These are phyloP conservation scores for Xylariomycetidae sp. DNA, from an alignment of 2,329 filamentous ascomycete genomes.

Conservation along the genomic window DNA sequence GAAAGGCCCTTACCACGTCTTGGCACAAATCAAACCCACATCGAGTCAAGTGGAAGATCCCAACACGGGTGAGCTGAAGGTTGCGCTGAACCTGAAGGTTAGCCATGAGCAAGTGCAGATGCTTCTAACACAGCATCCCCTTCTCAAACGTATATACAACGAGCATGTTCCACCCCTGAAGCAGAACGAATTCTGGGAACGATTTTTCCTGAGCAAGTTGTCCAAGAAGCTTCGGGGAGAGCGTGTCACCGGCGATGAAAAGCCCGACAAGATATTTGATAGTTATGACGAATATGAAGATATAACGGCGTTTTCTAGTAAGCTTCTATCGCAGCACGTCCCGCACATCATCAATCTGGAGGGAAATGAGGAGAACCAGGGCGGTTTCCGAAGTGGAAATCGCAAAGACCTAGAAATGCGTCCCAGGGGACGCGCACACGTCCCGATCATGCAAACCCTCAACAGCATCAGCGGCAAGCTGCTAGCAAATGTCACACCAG, in stretches of 20 bases:
- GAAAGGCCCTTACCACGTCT: conserved; percentile 86
- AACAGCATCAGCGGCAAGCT: conserved; percentile 93
- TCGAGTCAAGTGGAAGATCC: conserved; percentile 45
- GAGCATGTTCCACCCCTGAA: conserved; percentile 81
- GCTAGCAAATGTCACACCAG: conserved; percentile 78
- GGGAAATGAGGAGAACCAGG: conserved; percentile 93
- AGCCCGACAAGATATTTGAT: conserved; percentile 75
- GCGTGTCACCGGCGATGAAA: conserved; percentile 72
- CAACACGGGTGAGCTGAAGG: conserved; percentile 59
- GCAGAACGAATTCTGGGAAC: conserved; percentile 83
- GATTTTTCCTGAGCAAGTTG: conserved; percentile 87
- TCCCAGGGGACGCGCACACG: conserved; percentile 62
- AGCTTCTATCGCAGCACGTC: conserved; percentile 60
- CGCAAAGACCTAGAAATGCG: conserved; percentile 87
- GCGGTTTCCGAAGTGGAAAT: conserved; percentile 76
- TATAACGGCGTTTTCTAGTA: conserved; percentile 45
- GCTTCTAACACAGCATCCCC: conserved; percentile 87
- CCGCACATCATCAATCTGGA: conserved; percentile 89
- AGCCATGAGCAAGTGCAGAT: conserved; percentile 88
- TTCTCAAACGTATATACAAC: conserved; percentile 87
- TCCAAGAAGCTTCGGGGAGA: conserved; percentile 91
- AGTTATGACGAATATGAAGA: conserved; percentile 76
- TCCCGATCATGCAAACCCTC: conserved; percentile 82
- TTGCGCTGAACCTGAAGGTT: conserved; percentile 74
- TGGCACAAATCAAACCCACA: conserved; percentile 81